These are phyloP conservation scores for Aspergillus sergii DNA, from an alignment of 2,329 filamentous ascomycete genomes.

Conservation along the genomic window DNA sequence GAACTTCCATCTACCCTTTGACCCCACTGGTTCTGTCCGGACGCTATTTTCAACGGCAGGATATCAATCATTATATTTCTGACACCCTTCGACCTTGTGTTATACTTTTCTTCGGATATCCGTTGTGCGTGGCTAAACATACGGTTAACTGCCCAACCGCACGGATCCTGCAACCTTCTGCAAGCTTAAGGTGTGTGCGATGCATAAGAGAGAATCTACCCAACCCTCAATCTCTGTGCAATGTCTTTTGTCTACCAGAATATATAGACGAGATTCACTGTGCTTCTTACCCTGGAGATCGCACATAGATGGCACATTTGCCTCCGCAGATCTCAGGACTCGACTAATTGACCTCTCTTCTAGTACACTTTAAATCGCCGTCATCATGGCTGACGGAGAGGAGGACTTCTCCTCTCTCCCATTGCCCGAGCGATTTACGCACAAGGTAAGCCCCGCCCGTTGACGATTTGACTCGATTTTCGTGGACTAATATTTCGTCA, in stretches of 20 bases:
- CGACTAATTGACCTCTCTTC: conserved; percentile 8
- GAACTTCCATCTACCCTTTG: background rate
- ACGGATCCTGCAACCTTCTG: conserved; percentile 22
- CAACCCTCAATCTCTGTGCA: background rate
- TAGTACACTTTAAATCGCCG: conserved; percentile 13
- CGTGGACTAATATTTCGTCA: conserved; percentile 10
- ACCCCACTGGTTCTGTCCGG: background rate
- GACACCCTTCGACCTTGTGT: background rate
- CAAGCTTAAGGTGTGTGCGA: conserved; percentile 20
- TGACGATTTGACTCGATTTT: background rate
- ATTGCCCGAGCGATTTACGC: conserved; percentile 45
- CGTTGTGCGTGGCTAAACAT: conserved; percentile 3
- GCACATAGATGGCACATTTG: background rate
- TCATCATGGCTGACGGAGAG: conserved; percentile 46
- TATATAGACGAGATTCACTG: background rate
- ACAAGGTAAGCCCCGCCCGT: conserved; percentile 38
- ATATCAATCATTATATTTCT: background rate
- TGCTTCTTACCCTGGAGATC: background rate
- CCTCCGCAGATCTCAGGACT: background rate
- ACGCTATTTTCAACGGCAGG: background rate
- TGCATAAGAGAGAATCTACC: background rate
- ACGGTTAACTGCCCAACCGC: conserved; percentile 17
- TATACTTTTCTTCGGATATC: background rate
- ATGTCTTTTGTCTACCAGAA: background rate
- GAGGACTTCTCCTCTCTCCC: conserved; percentile 48